Base-by-base conservation (phyloP, 208 protist genomes). In the Crithidia bombi region DNA sequence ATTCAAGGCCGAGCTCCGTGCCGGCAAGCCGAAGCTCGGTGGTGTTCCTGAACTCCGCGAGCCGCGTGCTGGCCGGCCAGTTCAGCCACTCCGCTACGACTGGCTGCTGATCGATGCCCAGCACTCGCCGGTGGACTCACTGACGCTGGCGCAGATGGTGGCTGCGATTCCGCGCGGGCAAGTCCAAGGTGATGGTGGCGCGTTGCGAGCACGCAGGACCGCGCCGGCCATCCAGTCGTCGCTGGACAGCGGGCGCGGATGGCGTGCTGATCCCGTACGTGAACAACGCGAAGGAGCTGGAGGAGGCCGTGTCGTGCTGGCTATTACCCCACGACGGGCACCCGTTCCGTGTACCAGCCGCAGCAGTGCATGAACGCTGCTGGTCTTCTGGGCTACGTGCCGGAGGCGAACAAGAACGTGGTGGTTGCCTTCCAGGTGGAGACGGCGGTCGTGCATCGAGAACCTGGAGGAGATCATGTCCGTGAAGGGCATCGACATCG, bases 11-110 rank as follows among this genome's bases (percentile, higher is more conserved):
- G 84, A 90, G 72, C 78, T 93, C 51, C 79, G 82, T 57, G 82
- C 87, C 49, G 87, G 87, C 33, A 86, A 90, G 79, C 87, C 87
- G 57, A 93, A 93, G 79, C 90, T 93, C 49, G 87, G 87, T 46
- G n/a, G 66, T 93, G 46, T 92, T 90, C 69, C 78, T 92, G 44
- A 92, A 92, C 82, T 87, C 87, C 32, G 79, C 84, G 51, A 84
- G 59, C 69, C 80, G 83, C 57, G 68, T 89, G 47, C 72, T 92
- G 41, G 85, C 87, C 35, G 87, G 84, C 33, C 87, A 92, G 84
- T 92, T 92, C 78, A 88, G 75, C 56, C 87, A 92, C 84, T 90
- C 78, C 46, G 87, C 74, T 90, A 92, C 65, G 87, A 90, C 84
- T 92, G 87, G 87, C 82, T 92, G 63, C 72, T 92, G 52, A 89